Conservation (phyloP, 2,329 filamentous ascomycete species). For the Aspergillus pseudotamarii region DNA sequence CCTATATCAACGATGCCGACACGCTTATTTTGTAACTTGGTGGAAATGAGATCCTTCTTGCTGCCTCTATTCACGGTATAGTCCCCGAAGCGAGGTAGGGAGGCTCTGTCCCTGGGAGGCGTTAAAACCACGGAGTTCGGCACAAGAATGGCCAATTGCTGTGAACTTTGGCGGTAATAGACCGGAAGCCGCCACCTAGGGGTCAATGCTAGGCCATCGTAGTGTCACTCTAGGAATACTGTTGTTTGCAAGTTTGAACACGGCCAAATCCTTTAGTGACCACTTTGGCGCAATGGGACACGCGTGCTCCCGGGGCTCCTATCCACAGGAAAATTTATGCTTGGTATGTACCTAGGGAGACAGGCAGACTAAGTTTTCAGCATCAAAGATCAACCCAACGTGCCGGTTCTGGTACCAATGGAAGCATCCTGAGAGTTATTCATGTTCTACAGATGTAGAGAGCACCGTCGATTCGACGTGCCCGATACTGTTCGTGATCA, state of each 20-base stretch:
- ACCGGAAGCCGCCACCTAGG: neutral
- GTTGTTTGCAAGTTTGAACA: constrained; percentile 1
- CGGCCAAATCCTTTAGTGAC: constrained; percentile 43
- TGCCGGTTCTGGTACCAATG: constrained; percentile 50
- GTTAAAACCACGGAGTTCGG: constrained; percentile 23
- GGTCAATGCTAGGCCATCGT: neutral
- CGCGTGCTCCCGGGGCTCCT: constrained; percentile 11
- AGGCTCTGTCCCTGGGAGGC: constrained; percentile 25
- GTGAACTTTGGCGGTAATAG: neutral
- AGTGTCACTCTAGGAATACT: neutral
- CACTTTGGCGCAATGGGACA: constrained; percentile 37
- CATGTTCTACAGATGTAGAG: neutral
- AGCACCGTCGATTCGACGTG: neutral
- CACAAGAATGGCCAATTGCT: neutral
- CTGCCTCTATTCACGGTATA: constrained; percentile 14
- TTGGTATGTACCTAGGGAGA: constrained; percentile 13
- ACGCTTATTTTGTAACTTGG: constrained; percentile 32
- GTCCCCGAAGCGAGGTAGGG: constrained; percentile 32
- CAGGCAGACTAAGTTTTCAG: constrained; percentile 53
- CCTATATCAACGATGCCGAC: constrained; percentile 51
- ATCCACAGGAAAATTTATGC: constrained; percentile 9
- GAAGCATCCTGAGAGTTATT: neutral
- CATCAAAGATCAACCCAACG: constrained; percentile 55
- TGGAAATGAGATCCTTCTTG: neutral
- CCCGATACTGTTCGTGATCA: neutral